phyloP scores from a whole-genome alignment of 83 land plant genomes.

The Picea mariana region DNA sequence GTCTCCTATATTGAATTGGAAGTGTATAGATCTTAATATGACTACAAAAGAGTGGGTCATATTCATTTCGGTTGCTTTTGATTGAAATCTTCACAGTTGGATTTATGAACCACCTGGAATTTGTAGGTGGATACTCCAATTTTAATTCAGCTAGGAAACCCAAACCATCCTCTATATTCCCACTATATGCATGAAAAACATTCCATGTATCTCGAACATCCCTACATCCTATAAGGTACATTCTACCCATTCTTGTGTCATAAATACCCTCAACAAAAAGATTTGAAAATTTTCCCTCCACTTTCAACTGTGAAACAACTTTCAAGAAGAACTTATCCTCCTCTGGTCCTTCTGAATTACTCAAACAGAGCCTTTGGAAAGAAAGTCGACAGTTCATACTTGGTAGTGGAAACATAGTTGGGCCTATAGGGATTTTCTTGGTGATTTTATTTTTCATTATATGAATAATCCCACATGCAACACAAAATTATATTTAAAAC shows the following conservation, averaged over 20 bases:
- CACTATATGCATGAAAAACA: conserved; percentile 19
- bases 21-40: conserved; percentile 40
- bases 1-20: conserved; percentile 55
- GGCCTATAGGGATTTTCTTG: conserved; percentile 15
- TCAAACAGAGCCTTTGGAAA: conserved; percentile 50
- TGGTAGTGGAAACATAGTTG: conserved; percentile 48
- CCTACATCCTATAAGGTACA: conserved; percentile 61
- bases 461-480: no score
- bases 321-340: conserved; percentile 21
- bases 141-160: conserved; percentile 50
- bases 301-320: conserved; percentile 42
- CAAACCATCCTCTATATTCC: conserved; percentile 47
- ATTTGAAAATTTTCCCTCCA: conserved; percentile 20
- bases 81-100: conserved; percentile 47
- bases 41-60: conserved; percentile 48
- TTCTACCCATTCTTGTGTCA: conserved; percentile 41
- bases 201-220: conserved; percentile 38
- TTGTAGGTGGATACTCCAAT: conserved; percentile 62
- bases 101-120: conserved; percentile 46
- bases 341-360: conserved; percentile 34
- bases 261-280: conserved; percentile 51
- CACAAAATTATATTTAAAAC: no score
- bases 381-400: conserved; percentile 32
- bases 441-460: neutral
- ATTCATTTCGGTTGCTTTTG: conserved; percentile 43